phyloP scores from a whole-genome alignment of 2,329 filamentous ascomycete species.

The Aspergillus oerlinghausenensis region DNA sequence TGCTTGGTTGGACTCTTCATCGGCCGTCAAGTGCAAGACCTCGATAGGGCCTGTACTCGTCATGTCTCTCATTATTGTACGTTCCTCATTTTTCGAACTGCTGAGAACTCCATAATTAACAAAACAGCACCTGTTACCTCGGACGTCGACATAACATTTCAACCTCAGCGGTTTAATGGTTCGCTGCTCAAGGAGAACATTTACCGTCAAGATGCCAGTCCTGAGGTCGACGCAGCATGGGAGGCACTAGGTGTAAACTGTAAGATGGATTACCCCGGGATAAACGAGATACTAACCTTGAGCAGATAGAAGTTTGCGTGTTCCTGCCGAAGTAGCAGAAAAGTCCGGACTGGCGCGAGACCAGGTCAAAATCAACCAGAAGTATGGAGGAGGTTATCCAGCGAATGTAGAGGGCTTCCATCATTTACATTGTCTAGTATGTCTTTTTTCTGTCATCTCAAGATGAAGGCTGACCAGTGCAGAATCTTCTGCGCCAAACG shows the following conservation, averaged over 20 bases:
- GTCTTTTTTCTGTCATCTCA: not conserved
- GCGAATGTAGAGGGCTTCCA: slow-evolving; percentile 31
- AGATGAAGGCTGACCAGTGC: not conserved
- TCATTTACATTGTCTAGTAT: slow-evolving; percentile 17
- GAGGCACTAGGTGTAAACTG: slow-evolving; percentile 49
- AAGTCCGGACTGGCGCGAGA: slow-evolving; percentile 49
- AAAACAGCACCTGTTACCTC: slow-evolving; percentile 32
- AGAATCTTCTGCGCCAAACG: slow-evolving; percentile 57
- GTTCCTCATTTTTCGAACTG: not conserved
- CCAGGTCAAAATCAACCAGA: slow-evolving; percentile 52
- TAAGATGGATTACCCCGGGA: slow-evolving; percentile 24
- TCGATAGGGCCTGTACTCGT: slow-evolving; percentile 18
- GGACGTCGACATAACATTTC: slow-evolving; percentile 41
- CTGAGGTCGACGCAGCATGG: slow-evolving; percentile 57
- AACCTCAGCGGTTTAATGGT: slow-evolving; percentile 50
- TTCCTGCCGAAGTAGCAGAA: slow-evolving; percentile 48
- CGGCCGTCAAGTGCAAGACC: slow-evolving; percentile 9
- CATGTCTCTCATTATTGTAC: slow-evolving; percentile 24
- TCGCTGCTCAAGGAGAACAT: slow-evolving; percentile 52
- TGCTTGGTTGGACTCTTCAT: slow-evolving; percentile 16
- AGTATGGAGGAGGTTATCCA: slow-evolving; percentile 55
- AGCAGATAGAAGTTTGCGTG: slow-evolving; percentile 45
- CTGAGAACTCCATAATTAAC: not conserved
- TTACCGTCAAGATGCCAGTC: slow-evolving; percentile 48
- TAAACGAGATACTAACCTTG: not conserved